Conservation (phyloP, 2,329 filamentous ascomycete species). For the Cordyceps fumosorosea region DNA sequence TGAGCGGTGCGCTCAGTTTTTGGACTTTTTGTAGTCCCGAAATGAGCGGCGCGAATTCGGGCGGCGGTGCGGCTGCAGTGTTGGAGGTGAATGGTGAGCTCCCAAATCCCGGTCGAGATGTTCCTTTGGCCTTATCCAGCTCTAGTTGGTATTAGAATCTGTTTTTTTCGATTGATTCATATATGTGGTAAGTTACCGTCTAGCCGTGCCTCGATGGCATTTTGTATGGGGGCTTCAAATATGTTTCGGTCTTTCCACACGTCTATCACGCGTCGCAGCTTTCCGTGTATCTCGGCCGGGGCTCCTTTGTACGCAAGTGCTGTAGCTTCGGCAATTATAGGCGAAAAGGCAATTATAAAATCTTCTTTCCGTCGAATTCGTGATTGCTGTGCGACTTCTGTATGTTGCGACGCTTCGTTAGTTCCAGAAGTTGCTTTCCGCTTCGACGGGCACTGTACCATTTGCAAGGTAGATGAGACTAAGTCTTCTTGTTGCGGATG, state of each 20-base stretch:
- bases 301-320: slow-evolving; percentile 86
- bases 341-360: slow-evolving; percentile 85
- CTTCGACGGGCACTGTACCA: slow-evolving; percentile 44
- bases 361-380: slow-evolving; percentile 89
- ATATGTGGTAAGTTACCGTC: slow-evolving; percentile 52
- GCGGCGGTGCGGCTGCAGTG: slow-evolving; percentile 29
- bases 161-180: too few relatives aligned
- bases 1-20: slow-evolving; percentile 64
- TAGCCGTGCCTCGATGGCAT: slow-evolving; percentile 71
- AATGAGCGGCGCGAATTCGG: slow-evolving; percentile 67
- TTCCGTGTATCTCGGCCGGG: slow-evolving; percentile 76
- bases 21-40: slow-evolving; percentile 65
- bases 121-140: slow-evolving; percentile 53
- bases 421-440: background rate
- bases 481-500: slow-evolving; percentile 75
- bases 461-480: slow-evolving; percentile 94
- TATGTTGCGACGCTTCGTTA: slow-evolving; percentile 4
- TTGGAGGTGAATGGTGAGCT: slow-evolving; percentile 56
- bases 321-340: slow-evolving; percentile 86
- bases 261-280: slow-evolving; percentile 82
- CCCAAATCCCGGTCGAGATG: slow-evolving; percentile 44
- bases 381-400: slow-evolving; percentile 93
- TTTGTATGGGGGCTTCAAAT: slow-evolving; percentile 74
- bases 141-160: slow-evolving; percentile 35
- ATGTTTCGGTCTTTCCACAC: slow-evolving; percentile 87